Conservation (phyloP, 2,329 filamentous ascomycete species). For the Phoma sp. region DNA sequence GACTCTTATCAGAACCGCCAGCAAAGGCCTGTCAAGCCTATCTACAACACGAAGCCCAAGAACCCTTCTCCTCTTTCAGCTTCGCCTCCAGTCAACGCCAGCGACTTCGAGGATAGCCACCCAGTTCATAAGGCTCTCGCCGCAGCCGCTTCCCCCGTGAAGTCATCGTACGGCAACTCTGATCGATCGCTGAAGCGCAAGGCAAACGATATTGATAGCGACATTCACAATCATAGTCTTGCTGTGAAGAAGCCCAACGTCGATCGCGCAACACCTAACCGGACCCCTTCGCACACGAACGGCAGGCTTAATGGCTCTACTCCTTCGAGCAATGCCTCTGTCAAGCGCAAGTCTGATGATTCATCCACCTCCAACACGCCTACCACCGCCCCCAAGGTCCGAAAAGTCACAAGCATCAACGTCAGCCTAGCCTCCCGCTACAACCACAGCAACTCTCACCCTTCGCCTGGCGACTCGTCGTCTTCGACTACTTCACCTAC, state of each 20-base stretch:
- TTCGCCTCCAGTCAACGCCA: constrained; percentile 67
- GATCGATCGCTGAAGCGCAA: constrained; percentile 51
- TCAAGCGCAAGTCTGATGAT: constrained; percentile 57
- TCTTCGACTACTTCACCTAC: constrained; percentile 45
- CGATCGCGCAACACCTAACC: constrained; percentile 37
- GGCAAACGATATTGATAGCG: constrained; percentile 49
- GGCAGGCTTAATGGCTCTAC: constrained; percentile 39
- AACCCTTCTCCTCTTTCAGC: constrained; percentile 69
- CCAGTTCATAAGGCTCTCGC: constrained; percentile 49
- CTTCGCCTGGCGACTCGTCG: constrained; percentile 45
- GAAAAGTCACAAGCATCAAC: constrained; percentile 46
- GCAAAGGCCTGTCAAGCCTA: constrained; percentile 40
- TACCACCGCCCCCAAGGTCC: constrained; percentile 36
- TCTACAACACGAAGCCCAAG: constrained; percentile 61
- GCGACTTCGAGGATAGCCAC: constrained; percentile 60
- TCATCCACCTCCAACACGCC: constrained; percentile 42
- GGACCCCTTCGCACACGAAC: constrained; percentile 41
- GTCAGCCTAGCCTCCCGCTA: constrained; percentile 47
- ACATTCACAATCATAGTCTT: constrained; percentile 47
- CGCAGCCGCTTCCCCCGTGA: constrained; percentile 45
- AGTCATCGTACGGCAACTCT: constrained; percentile 40
- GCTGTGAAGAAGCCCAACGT: constrained; percentile 43
- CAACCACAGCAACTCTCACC: constrained; percentile 40
- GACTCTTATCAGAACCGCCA: constrained; percentile 33
- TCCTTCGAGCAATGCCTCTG: constrained; percentile 38